phyloP scores from a whole-genome alignment of 345 rosid species.

The Erodium maritimum region DNA sequence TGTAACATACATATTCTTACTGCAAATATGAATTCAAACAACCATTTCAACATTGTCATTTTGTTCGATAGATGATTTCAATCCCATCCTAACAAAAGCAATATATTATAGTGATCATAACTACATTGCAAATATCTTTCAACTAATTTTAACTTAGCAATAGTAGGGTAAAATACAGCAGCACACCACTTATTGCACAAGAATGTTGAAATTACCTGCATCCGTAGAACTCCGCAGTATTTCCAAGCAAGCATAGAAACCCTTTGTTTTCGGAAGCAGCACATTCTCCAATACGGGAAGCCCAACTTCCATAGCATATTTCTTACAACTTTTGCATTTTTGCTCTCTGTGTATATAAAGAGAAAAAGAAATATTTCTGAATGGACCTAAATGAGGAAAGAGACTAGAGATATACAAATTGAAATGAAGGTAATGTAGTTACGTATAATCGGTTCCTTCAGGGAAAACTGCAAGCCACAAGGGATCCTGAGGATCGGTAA shows the following conservation, averaged over 20 bases:
- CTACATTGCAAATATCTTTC: too few relatives aligned
- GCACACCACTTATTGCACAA: background rate
- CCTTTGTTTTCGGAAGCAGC: background rate
- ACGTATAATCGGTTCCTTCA: conserved; percentile 33
- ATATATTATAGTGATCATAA: too few relatives aligned
- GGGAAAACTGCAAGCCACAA: conserved; percentile 32
- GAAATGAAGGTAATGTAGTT: background rate
- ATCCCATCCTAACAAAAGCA: background rate
- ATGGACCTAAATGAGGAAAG: background rate
- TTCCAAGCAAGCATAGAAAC: background rate
- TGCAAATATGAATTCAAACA: background rate
- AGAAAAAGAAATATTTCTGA: background rate
- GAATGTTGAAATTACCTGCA: background rate
- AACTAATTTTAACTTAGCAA: too few relatives aligned
- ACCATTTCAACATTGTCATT: too few relatives aligned
- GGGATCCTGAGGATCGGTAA: conserved; percentile 22
- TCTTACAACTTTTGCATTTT: background rate
- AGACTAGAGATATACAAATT: background rate
- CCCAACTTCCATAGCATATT: background rate
- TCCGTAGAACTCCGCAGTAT: background rate
- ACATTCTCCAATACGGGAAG: background rate
- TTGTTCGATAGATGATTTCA: too few relatives aligned
- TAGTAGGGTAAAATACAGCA: background rate
- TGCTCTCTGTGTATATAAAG: background rate
- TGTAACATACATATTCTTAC: background rate